phyloP scores from a whole-genome alignment of 495 filamentous ascomycete genomes.

The Penicillium chermesinum region DNA sequence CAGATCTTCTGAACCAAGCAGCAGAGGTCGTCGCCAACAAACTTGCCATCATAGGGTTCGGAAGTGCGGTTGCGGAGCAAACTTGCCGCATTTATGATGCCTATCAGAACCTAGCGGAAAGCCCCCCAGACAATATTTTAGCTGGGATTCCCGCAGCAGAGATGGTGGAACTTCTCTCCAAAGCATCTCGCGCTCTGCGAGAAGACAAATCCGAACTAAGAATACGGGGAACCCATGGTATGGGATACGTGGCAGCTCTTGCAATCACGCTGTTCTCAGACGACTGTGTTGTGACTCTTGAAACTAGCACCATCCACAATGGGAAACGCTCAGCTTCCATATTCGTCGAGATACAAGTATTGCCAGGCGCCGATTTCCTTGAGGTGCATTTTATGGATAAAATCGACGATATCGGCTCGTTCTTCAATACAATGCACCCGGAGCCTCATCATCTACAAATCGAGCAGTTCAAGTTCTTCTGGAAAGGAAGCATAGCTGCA shows the following conservation, averaged over 20 bases:
- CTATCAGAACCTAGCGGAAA: background rate
- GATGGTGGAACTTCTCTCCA: background rate
- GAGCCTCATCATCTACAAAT: background rate
- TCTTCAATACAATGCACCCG: background rate
- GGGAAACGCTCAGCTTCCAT: background rate
- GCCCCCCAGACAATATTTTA: background rate
- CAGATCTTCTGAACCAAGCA: background rate
- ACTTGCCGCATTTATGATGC: background rate
- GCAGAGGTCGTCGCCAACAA: background rate
- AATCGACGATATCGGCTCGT: background rate
- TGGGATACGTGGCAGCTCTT: background rate
- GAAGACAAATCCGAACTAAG: background rate
- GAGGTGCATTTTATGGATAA: background rate
- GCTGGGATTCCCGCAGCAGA: background rate
- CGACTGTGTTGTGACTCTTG: conserved; percentile 1
- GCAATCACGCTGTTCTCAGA: conserved; percentile 1
- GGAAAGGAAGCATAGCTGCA: background rate
- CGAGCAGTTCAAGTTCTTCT: background rate
- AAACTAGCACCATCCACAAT: conserved; percentile 1
- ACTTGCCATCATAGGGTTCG: background rate
- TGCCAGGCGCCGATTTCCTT: background rate
- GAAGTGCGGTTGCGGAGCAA: background rate
- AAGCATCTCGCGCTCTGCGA: background rate
- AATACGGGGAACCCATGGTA: background rate
- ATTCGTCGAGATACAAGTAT: background rate